phyloP scores from a whole-genome alignment of 495 filamentous ascomycete species.

The Massariosphaeria phaeospora region DNA sequence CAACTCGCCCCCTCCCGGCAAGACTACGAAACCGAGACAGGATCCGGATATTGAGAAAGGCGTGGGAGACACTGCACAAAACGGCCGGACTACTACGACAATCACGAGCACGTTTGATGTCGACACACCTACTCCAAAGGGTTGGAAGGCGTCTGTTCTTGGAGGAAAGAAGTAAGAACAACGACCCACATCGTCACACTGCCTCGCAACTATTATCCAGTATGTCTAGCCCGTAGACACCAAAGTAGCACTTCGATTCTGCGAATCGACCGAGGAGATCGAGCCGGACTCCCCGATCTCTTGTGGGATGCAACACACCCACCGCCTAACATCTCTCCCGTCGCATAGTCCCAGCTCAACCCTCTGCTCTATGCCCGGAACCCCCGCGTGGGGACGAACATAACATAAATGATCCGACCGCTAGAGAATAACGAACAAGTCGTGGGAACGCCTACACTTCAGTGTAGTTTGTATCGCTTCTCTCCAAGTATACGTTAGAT shows the following conservation, averaged over 20 bases:
- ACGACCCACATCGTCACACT: not conserved
- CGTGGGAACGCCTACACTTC: not conserved
- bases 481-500: not conserved
- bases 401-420: too few species aligned
- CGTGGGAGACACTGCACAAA: slow-evolving; percentile 7
- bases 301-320: not conserved
- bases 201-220: not conserved
- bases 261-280: slow-evolving; percentile 4
- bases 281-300: not conserved
- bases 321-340: not conserved
- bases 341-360: not conserved
- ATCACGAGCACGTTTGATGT: slow-evolving; percentile 33
- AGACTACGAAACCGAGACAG: not conserved
- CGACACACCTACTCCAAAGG: slow-evolving; percentile 28
- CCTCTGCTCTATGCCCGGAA: too few species aligned
- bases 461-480: not conserved
- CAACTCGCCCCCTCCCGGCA: slow-evolving; percentile 21
- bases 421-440: not conserved
- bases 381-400: slow-evolving; percentile 2
- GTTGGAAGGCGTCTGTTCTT: slow-evolving; percentile 23
- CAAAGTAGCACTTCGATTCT: slow-evolving; percentile 5
- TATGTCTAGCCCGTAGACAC: not conserved
- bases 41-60: slow-evolving; percentile 32
- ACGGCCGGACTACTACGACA: slow-evolving; percentile 26
- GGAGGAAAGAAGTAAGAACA: slow-evolving; percentile 23